Percentiles rank a stretch among this genome's conserved stretches.
Conservation (phyloP, 495 filamentous ascomycete species). For the Hyaloscypha hepaticicola region DNA sequence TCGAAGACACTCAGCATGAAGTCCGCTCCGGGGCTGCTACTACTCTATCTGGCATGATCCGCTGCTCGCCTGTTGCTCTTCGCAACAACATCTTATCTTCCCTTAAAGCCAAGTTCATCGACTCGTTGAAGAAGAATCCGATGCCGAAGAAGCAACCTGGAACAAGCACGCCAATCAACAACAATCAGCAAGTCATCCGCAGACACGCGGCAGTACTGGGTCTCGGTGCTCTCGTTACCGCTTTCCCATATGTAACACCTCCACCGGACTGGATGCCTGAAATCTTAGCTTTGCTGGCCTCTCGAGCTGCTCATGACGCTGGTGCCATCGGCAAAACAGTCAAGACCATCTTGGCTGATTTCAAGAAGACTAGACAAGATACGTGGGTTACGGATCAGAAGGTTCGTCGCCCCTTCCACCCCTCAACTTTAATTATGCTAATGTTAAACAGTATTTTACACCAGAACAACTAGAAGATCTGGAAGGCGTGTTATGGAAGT, state of each 20-base stretch:
- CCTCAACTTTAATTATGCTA: slow-evolving; percentile 25
- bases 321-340: slow-evolving; percentile 96
- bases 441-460: slow-evolving; percentile 75
- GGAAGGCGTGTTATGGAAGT: slow-evolving; percentile 98
- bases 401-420: slow-evolving; percentile 50
- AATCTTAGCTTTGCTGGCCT: slow-evolving; percentile 81
- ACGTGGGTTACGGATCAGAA: slow-evolving; percentile 98
- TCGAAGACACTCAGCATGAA: slow-evolving; percentile 88
- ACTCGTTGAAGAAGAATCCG: slow-evolving; percentile 73
- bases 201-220: slow-evolving; percentile 92
- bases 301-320: slow-evolving; percentile 80
- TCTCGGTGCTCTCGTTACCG: slow-evolving; percentile 85
- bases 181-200: slow-evolving; percentile 72
- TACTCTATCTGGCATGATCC: slow-evolving; percentile 95
- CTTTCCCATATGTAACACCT: slow-evolving; percentile 95
- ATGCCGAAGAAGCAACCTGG: slow-evolving; percentile 72
- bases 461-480: slow-evolving; percentile 91
- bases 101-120: slow-evolving; percentile 77
- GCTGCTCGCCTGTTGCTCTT: slow-evolving; percentile 84
- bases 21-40: slow-evolving; percentile 90
- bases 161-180: slow-evolving; percentile 69
- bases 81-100: slow-evolving; percentile 72
- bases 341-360: slow-evolving; percentile 93
- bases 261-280: slow-evolving; percentile 94
- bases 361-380: slow-evolving; percentile 99